phyloP scores from a whole-genome alignment of 1,139 yeast species.

The Hyphopichia khmerensis region DNA sequence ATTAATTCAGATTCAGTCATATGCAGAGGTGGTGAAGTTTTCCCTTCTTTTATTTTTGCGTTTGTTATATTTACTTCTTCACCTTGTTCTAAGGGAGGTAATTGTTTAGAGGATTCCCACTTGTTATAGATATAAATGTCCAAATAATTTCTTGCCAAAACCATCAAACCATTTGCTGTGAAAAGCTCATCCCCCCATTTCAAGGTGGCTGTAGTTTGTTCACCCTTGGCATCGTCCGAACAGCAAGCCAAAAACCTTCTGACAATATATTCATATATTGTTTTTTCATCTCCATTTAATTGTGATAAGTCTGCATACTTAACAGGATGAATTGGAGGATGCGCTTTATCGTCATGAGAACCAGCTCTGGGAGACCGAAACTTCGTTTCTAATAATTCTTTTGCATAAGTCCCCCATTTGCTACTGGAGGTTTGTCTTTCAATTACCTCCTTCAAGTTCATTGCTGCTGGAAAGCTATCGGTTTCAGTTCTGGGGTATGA shows the following conservation, averaged over 20 bases:
- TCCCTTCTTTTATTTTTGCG: constrained; percentile 68
- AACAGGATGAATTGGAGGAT: constrained; percentile 97
- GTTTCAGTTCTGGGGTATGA: constrained; percentile 99
- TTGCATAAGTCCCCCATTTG: constrained; percentile 52
- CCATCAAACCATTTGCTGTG: constrained; percentile 68
- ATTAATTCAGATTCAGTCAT: constrained; percentile 93
- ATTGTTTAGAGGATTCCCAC: constrained; percentile 67
- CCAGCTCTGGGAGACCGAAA: constrained; percentile 75
- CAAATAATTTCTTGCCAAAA: constrained; percentile 69
- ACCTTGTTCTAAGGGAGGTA: constrained; percentile 65
- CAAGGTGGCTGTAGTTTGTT: constrained; percentile 58
- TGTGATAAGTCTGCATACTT: constrained; percentile 38
- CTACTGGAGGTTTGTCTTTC: constrained; percentile 54
- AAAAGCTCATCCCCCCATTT: constrained; percentile 81
- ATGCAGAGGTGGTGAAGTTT: constrained; percentile 75
- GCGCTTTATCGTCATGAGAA: constrained; percentile 87
- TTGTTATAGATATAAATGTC: constrained; percentile 76
- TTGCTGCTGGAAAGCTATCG: constrained; percentile 72
- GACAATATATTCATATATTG: constrained; percentile 83
- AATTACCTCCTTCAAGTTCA: constrained; percentile 66
- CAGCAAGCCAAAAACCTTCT: constrained; percentile 91
- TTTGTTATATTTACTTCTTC: constrained; percentile 54
- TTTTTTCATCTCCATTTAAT: constrained; percentile 52
- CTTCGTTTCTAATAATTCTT: constrained; percentile 26
- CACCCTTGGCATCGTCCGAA: constrained; percentile 86